These are phyloP conservation scores for Penicillium psychrosexuale DNA, from an alignment of 2,329 filamentous ascomycete genomes.

Conservation along the genomic window DNA sequence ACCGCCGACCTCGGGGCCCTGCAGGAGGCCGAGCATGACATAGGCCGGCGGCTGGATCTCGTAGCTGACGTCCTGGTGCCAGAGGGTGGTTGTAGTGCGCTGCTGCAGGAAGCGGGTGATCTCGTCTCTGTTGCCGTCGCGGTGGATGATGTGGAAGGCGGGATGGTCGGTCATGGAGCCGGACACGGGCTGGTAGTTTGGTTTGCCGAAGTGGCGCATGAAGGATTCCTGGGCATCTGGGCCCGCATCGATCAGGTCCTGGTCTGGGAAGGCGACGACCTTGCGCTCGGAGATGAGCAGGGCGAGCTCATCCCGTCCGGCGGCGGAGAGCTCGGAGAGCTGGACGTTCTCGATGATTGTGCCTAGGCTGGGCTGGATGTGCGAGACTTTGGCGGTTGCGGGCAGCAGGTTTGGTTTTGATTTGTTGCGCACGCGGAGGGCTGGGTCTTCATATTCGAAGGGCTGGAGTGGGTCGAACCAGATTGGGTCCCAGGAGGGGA, in stretches of 20 bases:
- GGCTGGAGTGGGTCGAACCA: conserved; percentile 47
- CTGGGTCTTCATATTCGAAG: conserved; percentile 48
- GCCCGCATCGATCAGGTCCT: conserved; percentile 49
- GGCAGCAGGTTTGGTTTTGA: conserved; percentile 39
- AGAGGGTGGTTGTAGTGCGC: conserved; percentile 47
- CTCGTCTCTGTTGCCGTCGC: conserved; percentile 45
- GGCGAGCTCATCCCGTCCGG: conserved; percentile 52
- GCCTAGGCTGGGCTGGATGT: conserved; percentile 46
- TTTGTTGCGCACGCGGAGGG: conserved; percentile 43
- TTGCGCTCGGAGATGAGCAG: conserved; percentile 68
- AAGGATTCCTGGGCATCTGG: conserved; percentile 45
- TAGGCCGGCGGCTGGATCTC: conserved; percentile 49
- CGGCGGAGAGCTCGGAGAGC: conserved; percentile 46
- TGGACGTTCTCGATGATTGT: conserved; percentile 47
- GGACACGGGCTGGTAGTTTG: conserved; percentile 46
- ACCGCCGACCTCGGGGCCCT: conserved; percentile 51
- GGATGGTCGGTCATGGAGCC: conserved; percentile 42
- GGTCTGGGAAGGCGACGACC: conserved; percentile 52
- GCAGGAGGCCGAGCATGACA: conserved; percentile 48
- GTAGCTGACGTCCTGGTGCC: conserved; percentile 51
- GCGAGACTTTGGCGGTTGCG: conserved; percentile 30
- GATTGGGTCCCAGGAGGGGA: conserved; percentile 48
- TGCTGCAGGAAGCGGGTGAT: conserved; percentile 44
- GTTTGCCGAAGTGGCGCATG: conserved; percentile 47
- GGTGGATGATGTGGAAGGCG: conserved; percentile 48